Base-by-base conservation (phyloP, 129 eudicot species). In the Deinandra increscens region DNA sequence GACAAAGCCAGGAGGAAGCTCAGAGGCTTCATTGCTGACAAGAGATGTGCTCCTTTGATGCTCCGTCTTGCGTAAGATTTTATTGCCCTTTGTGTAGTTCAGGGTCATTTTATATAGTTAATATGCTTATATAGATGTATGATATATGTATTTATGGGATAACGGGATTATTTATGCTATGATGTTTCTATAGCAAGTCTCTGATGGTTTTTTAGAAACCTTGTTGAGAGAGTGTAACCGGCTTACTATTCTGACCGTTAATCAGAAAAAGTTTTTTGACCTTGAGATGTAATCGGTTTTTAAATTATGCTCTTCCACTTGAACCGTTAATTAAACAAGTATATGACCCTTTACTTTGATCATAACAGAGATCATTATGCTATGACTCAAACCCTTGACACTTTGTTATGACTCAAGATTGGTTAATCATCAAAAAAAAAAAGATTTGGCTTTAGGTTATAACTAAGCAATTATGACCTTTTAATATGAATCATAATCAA, bases 1-100 rank as follows among this genome's bases (percentile, higher is more conserved):
- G 95, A 87, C 19, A 85, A 87, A 54, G 83, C 86, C 78, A 85
- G 66, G 85, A 90, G 78, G 82, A 90, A 90, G 80, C 89, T 90
- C 50, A 83, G 90, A 78, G 97, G 89, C 33, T 66, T 85, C 12
- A 87, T 87, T 9, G 85, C 88, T 41, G 95, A 87, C 62, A 90
- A 87, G 82, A 67, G 77, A 48, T 87, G 95, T 34, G 97, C 97
- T 68, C 87, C 97, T 41, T 59, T 90, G 79, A 81, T 90, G 60
- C 97, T 90, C 42, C 87, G 95, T 26, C 67, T 87, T 20, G 97
- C 91, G 97, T 90, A 87, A 72, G 82, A 54, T 73, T 5, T 62
- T 56, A 5, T 37, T 31, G 23, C n/a, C 7, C 1, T 10, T 58
- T 67, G 33, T 26, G 38, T 46, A 0, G 42, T 48, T 44, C 18